These are phyloP conservation scores for Globisporangium emineosum DNA, from an alignment of 352 stramenopile species.

Conservation along the genomic window DNA sequence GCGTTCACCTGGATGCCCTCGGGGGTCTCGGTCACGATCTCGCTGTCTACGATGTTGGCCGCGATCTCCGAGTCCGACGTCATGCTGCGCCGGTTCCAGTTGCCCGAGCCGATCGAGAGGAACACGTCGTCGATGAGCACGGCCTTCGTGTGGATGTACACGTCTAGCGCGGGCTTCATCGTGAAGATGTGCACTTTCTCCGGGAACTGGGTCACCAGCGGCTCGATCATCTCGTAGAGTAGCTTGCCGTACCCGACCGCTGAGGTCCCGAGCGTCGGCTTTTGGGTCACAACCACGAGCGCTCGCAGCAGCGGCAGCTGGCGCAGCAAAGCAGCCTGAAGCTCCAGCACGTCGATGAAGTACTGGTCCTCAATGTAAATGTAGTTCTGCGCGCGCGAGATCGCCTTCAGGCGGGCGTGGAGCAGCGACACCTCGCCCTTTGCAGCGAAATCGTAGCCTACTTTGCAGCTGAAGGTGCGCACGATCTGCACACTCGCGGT, in stretches of 20 bases:
- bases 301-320: conserved; percentile 26
- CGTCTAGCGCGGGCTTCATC: conserved; percentile 15
- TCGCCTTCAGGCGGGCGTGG: conserved; percentile 30
- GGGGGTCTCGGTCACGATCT: conserved; percentile 20
- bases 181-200: conserved; percentile 30
- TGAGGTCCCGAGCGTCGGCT: conserved; percentile 16
- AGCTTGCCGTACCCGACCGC: conserved; percentile 33
- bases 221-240: conserved; percentile 34
- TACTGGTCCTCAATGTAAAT: conserved; percentile 52
- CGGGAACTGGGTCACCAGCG: conserved; percentile 31
- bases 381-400: conserved; percentile 32
- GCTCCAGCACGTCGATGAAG: conserved; percentile 37
- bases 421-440: conserved; percentile 34
- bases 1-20: conserved; percentile 35
- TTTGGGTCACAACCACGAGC: conserved; percentile 27
- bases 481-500: conserved; percentile 28
- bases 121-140: conserved; percentile 25
- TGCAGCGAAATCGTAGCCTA: conserved; percentile 29
- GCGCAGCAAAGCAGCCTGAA: conserved; percentile 25
- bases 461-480: conserved; percentile 40
- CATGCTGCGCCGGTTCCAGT: conserved; percentile 70
- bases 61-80: conserved; percentile 57
- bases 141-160: conserved; percentile 62
- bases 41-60: conserved; percentile 45
- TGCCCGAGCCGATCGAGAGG: conserved; percentile 30